Base-by-base conservation (phyloP, 352 stramenopile species). In the Phytophthora pseudosyringae region DNA sequence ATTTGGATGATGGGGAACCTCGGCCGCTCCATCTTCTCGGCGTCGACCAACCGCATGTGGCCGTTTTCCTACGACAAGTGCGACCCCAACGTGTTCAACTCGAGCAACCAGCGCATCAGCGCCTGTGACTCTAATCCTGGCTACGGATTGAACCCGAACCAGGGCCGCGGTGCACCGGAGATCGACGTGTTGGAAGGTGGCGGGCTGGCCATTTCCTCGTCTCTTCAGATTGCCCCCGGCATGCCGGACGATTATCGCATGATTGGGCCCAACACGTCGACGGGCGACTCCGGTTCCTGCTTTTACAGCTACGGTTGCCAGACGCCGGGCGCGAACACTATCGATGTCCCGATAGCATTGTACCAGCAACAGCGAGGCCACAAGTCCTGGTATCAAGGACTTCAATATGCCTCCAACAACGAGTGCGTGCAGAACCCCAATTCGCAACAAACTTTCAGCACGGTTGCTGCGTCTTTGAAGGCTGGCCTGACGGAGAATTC, bases 331-430 rank as follows among this genome's bases (percentile, higher is more conserved):
- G 46, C 46, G 8, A 41, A 53, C n/a, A 29, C 39, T 15, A 25
- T 41, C 8, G 46, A 53, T 16, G 46, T 53, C 1, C 46, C 46
- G 46, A 53, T n/a, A 13, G 46, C 46, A 3, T 53, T 40, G 16
- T 53, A 53, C 46, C 15, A 31, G 31, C 7, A 40, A 21, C 13
- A 53, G 15, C n/a, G 44, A 50, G 44, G 44, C 44, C 44, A 50
- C 13, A 38, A 50, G 13, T 50, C 44, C 12, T 50, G 44, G 46
- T 40, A 53, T 40, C 46, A 40, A 39, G 46, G 32, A 8, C 28
- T 53, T 10, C 28, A 28, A 11, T 53, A 53, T 16, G 46, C 46
- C 8, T 53, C 46, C 46, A 53, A 53, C n/a, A 53, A 53, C 15
- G 15, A n/a, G 18, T 53, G 46, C 12, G n/a, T 15, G 16, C 31